Base-by-base conservation (phyloP, 768 basidiomycete species). In the Russula ochroleuca region DNA sequence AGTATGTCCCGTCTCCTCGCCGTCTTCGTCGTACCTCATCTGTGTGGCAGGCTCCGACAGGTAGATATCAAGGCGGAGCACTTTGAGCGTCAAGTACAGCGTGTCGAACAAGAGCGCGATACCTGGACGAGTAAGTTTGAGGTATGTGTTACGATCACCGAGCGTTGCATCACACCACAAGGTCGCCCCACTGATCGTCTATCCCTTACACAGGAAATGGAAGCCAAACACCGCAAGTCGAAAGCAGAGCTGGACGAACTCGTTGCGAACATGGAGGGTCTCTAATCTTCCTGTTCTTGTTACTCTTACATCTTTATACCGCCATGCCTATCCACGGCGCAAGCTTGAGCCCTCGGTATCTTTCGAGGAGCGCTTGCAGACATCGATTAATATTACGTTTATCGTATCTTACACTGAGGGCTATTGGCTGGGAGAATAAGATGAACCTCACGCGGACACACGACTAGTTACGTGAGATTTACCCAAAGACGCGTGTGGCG, bases 1-100 rank as follows among this genome's bases (percentile, higher is more conserved):
- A 94, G 96, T 97, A 73, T 71, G 92, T 84, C n/a, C 28, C 48
- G 41, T 17, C 47, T 38, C 17, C 28, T 41, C 8, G 23, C 52
- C 10, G n/a, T 19, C 13, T 23, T 37, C 14, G 14, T 28, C 21
- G n/a, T 50, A 21, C 58, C 59, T 61, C 28, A 19, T 54, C 31
- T 69, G 25, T 41, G 55, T 41, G 57, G 48, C 70, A 98, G 96
- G 76, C 81, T 99, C 70, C 82, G 96, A 66, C 92, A 96, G 72
- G 94, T 96, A 62, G 97, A 99, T 73, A 89, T 98, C 76, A 99
- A 98, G 79, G 96, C 96, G 11, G 97, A 99, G 75, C 94, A 98
- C 78, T 97, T 92, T 73, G 96, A 98, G 77, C 85, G 94, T 54
- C 92, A 95, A 73, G 86, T 97, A 21, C 80, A 85, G 68, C 84